Conservation (phyloP, 768 basidiomycete species). For the Boletus rubroflammeus region DNA sequence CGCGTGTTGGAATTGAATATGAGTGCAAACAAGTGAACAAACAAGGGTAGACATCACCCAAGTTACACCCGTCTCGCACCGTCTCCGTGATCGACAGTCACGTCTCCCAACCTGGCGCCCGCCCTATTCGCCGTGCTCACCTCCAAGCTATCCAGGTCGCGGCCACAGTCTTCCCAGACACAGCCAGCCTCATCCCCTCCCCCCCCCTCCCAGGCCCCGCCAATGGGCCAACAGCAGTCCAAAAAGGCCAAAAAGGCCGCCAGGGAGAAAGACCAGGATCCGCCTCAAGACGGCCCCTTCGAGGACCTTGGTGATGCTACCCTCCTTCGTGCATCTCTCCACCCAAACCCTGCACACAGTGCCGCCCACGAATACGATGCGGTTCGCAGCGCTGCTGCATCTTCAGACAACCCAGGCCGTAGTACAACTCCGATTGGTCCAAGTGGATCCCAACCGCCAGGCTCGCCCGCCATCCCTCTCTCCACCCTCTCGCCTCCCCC, state of each 20-base stretch:
- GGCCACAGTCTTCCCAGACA: conserved; percentile 72
- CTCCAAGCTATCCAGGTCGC: conserved; percentile 63
- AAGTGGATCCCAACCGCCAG: conserved; percentile 33
- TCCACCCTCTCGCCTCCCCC: conserved; percentile 37
- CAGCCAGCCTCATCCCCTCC: conserved; percentile 48
- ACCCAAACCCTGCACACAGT: conserved; percentile 39
- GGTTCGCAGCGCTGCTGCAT: conserved; percentile 33
- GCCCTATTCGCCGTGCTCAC: conserved; percentile 75
- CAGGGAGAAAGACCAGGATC: conserved; percentile 67
- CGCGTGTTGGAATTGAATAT: conserved; percentile 20
- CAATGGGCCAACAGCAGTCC: conserved; percentile 83
- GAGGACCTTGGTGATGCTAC: conserved; percentile 40
- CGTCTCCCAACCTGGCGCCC: conserved; percentile 67
- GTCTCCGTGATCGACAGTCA: conserved; percentile 28
- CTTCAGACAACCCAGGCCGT: conserved; percentile 31
- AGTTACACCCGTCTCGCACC: conserved; percentile 23
- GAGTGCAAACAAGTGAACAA: conserved; percentile 33
- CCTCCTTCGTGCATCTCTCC: conserved; percentile 44
- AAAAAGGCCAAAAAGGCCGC: conserved; percentile 72
- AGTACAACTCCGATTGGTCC: conserved; percentile 40
- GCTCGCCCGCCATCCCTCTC: conserved; percentile 30
- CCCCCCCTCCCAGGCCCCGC: conserved; percentile 36
- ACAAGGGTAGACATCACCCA: conserved; percentile 26
- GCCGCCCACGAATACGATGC: conserved; percentile 34
- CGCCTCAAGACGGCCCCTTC: conserved; percentile 37